phyloP scores from a whole-genome alignment of 805 yeast genomes.

The Metschnikowia gruessii region DNA sequence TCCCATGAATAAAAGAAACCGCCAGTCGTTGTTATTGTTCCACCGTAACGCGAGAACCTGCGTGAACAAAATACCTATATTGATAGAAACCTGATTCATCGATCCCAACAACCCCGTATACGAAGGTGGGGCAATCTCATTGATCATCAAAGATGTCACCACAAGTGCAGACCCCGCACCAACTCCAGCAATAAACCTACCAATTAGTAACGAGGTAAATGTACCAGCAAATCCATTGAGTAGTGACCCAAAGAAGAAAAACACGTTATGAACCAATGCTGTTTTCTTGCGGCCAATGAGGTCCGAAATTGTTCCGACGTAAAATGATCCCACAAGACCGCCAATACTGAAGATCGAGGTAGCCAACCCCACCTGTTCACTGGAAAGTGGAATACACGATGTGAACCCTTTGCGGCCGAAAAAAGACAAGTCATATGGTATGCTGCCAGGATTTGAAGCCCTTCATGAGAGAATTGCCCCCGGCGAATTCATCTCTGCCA shows the following conservation, averaged over 20 bases:
- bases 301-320: conserved; percentile 66
- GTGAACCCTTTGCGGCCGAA: conserved; percentile 38
- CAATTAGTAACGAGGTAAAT: conserved; percentile 48
- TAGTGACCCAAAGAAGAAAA: conserved; percentile 61
- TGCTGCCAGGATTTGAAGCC: conserved; percentile 27
- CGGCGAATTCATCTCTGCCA: conserved; percentile 94
- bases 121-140: conserved; percentile 70
- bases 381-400: conserved; percentile 57
- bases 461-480: conserved; percentile 64
- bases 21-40: conserved; percentile 70
- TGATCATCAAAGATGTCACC: conserved; percentile 75
- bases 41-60: conserved; percentile 70
- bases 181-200: conserved; percentile 76
- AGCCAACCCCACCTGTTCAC: conserved; percentile 62
- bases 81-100: conserved; percentile 84
- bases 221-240: conserved; percentile 51
- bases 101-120: conserved; percentile 80
- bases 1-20: conserved; percentile 64
- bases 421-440: conserved; percentile 36
- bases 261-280: conserved; percentile 47
- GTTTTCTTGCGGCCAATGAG: conserved; percentile 59
- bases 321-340: conserved; percentile 71
- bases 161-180: conserved; percentile 90
- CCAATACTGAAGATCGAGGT: conserved; percentile 83
- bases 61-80: conserved; percentile 77